Evolutionary conservation across 1,139 yeast genomes (phyloP), one percentile per base, ranked within the genome.

Genomic region (Ogataea hybrid): DNA sequence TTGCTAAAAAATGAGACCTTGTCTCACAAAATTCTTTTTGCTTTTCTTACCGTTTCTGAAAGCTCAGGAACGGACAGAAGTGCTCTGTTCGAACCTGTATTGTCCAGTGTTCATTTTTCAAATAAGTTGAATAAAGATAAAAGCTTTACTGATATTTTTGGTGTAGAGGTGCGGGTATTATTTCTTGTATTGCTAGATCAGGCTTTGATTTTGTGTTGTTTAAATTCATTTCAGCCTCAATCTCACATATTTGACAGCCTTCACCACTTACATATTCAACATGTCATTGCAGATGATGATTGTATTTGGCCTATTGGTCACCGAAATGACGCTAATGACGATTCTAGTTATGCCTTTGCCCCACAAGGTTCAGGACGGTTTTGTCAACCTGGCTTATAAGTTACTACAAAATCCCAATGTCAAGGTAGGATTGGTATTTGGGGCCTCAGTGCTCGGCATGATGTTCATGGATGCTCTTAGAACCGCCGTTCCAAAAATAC

Each of bases 261-360:
- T 11, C 11, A 11, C 12, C n/a, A 11, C 7, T 11, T 25, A 11
- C 4, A n/a, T 25, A 7, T 8, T 17, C 23, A 23, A 11, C 30
- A 42, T 59, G 63, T 57, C 62, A 32, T 44, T 59, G 37, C 62
- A 57, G 46, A 56, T 59, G 61, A 48, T 43, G 29, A 28, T 59
- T 10, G 47, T 59, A 3, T 59, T 59, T 37, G 42, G 45, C 11
- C 22, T 46, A 6, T 43, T 83, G 48, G 62, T 77, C 28, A 54
- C 63, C 17, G 83, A 83, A 60, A 79, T 82, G 85, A 62, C 62
- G 1, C 52, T 70, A 10, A 64, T 82, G 39, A 65, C 79, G 25
- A 43, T 78, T 2, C 59, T 82, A 40, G 79, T 82, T 14, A 61
- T 81, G 51, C 90, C 90, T 27, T 64, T 83, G 48, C 89, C 89